Base-by-base conservation (phyloP, 441 rosid species). In the Jatropha multifida region DNA sequence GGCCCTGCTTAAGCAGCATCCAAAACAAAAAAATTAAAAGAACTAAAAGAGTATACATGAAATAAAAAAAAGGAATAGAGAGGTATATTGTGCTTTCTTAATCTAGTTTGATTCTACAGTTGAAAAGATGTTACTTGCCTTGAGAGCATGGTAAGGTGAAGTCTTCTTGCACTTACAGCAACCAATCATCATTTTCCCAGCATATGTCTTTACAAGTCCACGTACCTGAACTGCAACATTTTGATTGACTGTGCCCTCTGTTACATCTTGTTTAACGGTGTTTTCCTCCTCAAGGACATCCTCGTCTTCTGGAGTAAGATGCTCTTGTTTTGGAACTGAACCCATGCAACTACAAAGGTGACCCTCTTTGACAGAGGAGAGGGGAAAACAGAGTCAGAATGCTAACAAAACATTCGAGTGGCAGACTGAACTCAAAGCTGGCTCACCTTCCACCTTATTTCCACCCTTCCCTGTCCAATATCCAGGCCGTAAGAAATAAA, bases 401-500 rank as follows among this genome's bases (percentile, higher is more conserved):
- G 56, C 41, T 65, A 66, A 72, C 78, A 56, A 65, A 46, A 66
- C 4, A 71, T 73, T 17, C 44, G 40, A 60, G 38, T 2, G 12
- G 58, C 13, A 76, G 70, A 60, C 69, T 40, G 26, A 79, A 75
- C 69, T 74, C 38, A 20, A 69, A 78, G 59, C 37, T 76, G 70
- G 60, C 23, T 68, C 81, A 92, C 99, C 99, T 92, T 84, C 77
- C 46, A 81, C 83, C 78, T 80, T 87, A 83, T 78, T 80, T 76
- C 96, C 97, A 54, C 89, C 94, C 82, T 83, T 92, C 76, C 98
- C 98, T 1, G 92, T 90, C 99, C 99, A 92, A 73, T 90, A 95
- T 60, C 92, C 87, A 41, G 93, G 97, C 65, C 83, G 86, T 42
- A 93, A 74, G 81, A 95, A 93, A 88, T 93, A 95, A 79, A 88